Conservation (phyloP, 768 basidiomycete species). For the Boletellus ananas region DNA sequence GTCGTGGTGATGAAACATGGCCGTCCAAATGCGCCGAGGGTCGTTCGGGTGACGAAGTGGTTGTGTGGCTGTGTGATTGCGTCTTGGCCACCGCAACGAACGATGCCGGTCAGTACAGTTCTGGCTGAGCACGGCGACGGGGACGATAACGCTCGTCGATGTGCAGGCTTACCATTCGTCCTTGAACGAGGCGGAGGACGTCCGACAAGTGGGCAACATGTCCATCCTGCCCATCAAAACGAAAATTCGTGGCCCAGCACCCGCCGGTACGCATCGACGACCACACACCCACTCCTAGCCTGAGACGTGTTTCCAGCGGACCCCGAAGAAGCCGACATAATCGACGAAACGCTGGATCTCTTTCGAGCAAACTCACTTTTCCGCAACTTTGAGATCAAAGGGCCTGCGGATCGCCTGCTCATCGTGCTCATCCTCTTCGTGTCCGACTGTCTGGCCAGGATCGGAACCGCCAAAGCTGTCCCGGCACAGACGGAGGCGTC, state of each 20-base stretch:
- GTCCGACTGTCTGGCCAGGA: conserved; percentile 92
- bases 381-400: conserved; percentile 99
- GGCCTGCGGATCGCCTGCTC: conserved; percentile 90
- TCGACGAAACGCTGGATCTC: conserved; percentile 94
- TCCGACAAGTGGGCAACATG: conserved; percentile 85
- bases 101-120: conserved; percentile 51
- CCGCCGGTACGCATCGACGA: conserved; percentile 49
- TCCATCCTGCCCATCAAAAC: conserved; percentile 88
- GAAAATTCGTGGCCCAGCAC: conserved; percentile 89
- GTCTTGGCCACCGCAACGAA: conserved; percentile 22
- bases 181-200: conserved; percentile 81
- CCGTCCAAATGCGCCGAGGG: background rate
- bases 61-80: conserved; percentile 22
- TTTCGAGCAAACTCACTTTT: conserved; percentile 99
- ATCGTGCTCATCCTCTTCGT: conserved; percentile 98
- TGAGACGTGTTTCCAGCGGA: conserved; percentile 53
- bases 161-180: conserved; percentile 92
- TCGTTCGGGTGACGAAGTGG: background rate
- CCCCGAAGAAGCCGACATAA: conserved; percentile 74
- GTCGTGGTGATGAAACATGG: conserved; percentile 28
- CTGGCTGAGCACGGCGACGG: background rate
- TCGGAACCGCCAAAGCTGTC: conserved; percentile 66
- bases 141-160: background rate
- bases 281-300: conserved; percentile 8
- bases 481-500: conserved; percentile 80